phyloP scores from a whole-genome alignment of 495 filamentous ascomycete species.

The Ascobolus immersus region DNA sequence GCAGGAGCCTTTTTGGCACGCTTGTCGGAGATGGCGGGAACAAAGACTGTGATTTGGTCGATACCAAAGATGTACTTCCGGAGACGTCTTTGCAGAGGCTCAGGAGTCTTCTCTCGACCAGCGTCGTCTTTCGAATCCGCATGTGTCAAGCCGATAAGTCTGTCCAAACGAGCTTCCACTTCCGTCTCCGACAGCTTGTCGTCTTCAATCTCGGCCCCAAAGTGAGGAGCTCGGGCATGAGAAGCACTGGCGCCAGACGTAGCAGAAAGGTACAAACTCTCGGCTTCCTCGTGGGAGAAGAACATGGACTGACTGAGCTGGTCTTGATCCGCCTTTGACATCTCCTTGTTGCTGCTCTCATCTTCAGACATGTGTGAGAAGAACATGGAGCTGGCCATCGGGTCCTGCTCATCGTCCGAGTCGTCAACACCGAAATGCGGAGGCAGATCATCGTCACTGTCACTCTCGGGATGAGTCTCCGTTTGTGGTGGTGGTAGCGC shows the following conservation, averaged over 20 bases:
- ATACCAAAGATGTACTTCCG: constrained; percentile 17
- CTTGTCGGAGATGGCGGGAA: constrained; percentile 11
- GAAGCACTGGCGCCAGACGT: constrained; percentile 21
- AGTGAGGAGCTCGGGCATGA: constrained; percentile 24
- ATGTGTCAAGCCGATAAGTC: constrained; percentile 2
- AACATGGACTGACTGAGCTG: constrained; percentile 36
- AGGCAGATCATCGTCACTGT: too few species aligned
- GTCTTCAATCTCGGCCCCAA: constrained; percentile 11
- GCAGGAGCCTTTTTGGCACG: too few species aligned
- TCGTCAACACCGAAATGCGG: too few species aligned
- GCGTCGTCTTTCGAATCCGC: not conserved
- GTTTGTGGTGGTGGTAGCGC: too few species aligned
- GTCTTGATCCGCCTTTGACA: constrained; percentile 15
- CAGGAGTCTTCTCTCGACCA: constrained; percentile 6
- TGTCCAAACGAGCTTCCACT: constrained; percentile 9
- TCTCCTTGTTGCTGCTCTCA: constrained; percentile 22
- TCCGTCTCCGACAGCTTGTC: constrained; percentile 14
- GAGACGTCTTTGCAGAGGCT: constrained; percentile 6
- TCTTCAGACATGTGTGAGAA: constrained; percentile 26
- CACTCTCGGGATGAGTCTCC: too few species aligned
- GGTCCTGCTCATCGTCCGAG: too few species aligned
- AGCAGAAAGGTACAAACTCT: constrained; percentile 87
- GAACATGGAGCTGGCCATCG: too few species aligned
- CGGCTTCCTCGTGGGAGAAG: constrained; percentile 75
- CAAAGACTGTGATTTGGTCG: constrained; percentile 14